Evolutionary conservation across 352 stramenopile genomes (phyloP).

Genomic region (Aphanomyces invadans): DNA sequence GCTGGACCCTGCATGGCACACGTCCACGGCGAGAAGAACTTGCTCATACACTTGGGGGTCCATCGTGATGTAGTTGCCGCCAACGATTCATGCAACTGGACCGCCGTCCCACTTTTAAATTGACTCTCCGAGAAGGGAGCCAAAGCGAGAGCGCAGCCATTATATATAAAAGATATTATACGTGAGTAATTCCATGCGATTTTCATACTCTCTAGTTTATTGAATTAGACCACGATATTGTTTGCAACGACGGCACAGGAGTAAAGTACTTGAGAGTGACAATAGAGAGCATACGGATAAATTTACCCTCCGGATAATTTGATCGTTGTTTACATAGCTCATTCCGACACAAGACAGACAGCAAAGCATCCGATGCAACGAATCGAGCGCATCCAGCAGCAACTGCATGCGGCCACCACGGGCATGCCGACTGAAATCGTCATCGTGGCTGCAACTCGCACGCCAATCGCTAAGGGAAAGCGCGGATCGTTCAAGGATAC

Average conservation of each 20-base stretch:
- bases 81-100: slow-evolving; percentile 15
- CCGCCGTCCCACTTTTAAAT: too few species aligned
- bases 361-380: slow-evolving; percentile 43
- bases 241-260: too few species aligned
- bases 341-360: neutral
- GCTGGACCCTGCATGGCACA: slow-evolving; percentile 55
- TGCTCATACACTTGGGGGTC: slow-evolving; percentile 63
- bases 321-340: too few species aligned
- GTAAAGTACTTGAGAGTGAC: too few species aligned
- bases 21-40: slow-evolving; percentile 60
- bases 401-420: slow-evolving; percentile 40
- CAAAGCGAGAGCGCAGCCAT: neutral
- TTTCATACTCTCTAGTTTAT: too few species aligned
- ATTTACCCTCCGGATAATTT: too few species aligned
- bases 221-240: too few species aligned
- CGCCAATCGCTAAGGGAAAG: slow-evolving; percentile 80
- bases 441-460: slow-evolving; percentile 75
- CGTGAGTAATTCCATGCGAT: neutral
- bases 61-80: slow-evolving; percentile 28
- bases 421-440: slow-evolving; percentile 47
- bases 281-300: too few species aligned
- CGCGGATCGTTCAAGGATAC: slow-evolving; percentile 88
- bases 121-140: neutral
- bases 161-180: too few species aligned
- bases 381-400: slow-evolving; percentile 63